phyloP scores from a whole-genome alignment of 768 basidiomycete genomes.

The Peribolospora baueri region DNA sequence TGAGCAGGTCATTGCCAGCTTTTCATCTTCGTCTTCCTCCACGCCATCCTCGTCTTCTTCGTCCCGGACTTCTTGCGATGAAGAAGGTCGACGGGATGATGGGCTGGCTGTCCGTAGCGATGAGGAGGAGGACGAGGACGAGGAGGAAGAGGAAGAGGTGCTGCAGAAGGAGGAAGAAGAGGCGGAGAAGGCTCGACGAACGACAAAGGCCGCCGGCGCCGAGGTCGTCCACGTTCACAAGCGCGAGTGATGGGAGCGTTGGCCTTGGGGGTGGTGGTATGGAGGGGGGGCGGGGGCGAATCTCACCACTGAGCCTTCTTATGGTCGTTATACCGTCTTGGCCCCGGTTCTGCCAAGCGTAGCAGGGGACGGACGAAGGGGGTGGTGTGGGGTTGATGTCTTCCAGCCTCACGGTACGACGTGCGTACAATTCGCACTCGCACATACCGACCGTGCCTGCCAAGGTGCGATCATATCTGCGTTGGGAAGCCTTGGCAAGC shows the following conservation, averaged over 20 bases:
- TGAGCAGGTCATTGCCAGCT: conserved; percentile 8
- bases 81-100: neutral
- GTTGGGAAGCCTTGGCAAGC: too few species aligned
- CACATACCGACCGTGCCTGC: too few species aligned
- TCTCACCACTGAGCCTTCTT: too few species aligned
- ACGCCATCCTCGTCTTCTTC: neutral
- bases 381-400: too few species aligned
- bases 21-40: neutral
- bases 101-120: too few species aligned
- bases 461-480: too few species aligned
- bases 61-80: neutral
- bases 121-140: conserved; percentile 3
- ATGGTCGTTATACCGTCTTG: neutral
- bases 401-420: too few species aligned
- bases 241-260: neutral
- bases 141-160: conserved; percentile 3
- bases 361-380: too few species aligned
- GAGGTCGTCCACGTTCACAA: fast-evolving
- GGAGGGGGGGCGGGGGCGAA: too few species aligned
- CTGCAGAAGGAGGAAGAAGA: conserved; percentile 10
- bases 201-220: conserved; percentile 3
- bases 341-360: neutral
- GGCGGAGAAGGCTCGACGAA: conserved; percentile 4
- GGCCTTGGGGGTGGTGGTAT: too few species aligned
- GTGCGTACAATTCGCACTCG: too few species aligned